A percentile compares a stretch with the other conserved stretches of the same genome.
Evolutionary conservation across 2,329 filamentous ascomycete species (phyloP).

Genomic region (Ophiognomonia clavigignenti-juglandacearum): DNA sequence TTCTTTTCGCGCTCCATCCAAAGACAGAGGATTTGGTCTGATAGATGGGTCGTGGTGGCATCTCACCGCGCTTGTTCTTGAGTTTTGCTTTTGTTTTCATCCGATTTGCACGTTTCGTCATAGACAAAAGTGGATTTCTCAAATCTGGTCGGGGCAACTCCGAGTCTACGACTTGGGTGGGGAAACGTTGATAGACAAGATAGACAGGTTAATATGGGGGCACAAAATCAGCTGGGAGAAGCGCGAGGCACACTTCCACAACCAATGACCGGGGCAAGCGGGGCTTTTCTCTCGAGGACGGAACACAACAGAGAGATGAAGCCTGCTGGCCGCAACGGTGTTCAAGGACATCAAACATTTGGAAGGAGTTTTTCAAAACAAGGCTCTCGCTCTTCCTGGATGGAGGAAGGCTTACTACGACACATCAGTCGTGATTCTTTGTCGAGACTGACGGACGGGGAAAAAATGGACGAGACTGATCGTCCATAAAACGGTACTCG

Average conservation of each 20-base stretch:
- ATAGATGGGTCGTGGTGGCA: conserved; percentile 32
- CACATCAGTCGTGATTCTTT: conserved; percentile 12
- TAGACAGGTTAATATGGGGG: conserved; percentile 18
- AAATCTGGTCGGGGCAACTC: conserved; percentile 39
- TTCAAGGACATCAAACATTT: conserved; percentile 15
- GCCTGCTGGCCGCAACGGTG: conserved; percentile 14
- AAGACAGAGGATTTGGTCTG: conserved; percentile 32
- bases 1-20: conserved; percentile 30
- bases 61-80: conserved; percentile 13
- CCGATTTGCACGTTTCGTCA: conserved; percentile 29
- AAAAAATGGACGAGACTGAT: neutral
- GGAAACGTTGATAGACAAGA: conserved; percentile 19
- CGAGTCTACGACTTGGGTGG: conserved; percentile 17
- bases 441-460: conserved; percentile 10
- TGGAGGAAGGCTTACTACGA: conserved; percentile 15
- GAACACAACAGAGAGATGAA: conserved; percentile 13
- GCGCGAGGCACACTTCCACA: conserved; percentile 13
- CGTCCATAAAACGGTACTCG: conserved; percentile 12
- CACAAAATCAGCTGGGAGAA: conserved; percentile 16
- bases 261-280: conserved; percentile 12
- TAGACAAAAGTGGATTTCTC: conserved; percentile 67
- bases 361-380: conserved; percentile 14
- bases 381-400: conserved; percentile 13
- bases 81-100: conserved; percentile 18
- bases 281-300: conserved; percentile 15